phyloP scores from a whole-genome alignment of 2,329 filamentous ascomycete genomes.

The Aspergillus uvarum region DNA sequence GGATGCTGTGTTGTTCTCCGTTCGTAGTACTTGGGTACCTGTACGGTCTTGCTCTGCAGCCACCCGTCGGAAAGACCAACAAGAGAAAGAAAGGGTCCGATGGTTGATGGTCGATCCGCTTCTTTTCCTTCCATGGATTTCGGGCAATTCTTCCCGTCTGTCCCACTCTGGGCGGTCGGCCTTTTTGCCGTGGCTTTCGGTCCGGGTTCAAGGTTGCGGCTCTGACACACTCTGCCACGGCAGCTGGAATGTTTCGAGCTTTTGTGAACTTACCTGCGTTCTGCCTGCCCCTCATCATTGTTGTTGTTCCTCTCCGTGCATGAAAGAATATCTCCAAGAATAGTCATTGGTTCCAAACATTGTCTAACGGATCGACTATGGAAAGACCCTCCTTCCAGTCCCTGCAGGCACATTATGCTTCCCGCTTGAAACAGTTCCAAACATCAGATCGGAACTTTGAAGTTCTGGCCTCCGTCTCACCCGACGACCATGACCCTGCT shows the following conservation, averaged over 20 bases:
- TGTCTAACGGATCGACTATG: conserved; percentile 1
- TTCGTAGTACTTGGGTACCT: too few relatives aligned
- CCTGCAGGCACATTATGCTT: conserved; percentile 40
- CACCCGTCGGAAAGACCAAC: neutral
- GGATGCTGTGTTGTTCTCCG: too few relatives aligned
- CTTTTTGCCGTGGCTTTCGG: neutral
- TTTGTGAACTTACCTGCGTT: neutral
- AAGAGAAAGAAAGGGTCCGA: neutral
- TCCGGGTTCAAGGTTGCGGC: neutral
- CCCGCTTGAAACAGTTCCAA: conserved; percentile 46
- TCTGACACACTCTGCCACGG: neutral
- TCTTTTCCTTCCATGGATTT: neutral
- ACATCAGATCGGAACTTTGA: conserved; percentile 39
- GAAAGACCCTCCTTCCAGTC: conserved; percentile 23
- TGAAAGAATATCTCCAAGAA: neutral
- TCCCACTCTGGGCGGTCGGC: neutral
- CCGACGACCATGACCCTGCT: conserved; percentile 13
- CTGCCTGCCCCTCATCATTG: neutral
- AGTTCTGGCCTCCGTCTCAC: conserved; percentile 29
- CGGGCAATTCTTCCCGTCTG: neutral
- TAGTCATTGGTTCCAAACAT: neutral
- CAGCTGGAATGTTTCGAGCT: neutral
- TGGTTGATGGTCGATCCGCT: neutral
- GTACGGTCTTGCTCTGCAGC: neutral
- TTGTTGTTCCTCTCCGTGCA: neutral